A percentile compares a stretch with the other conserved stretches of the same genome.
These are phyloP conservation scores for Sclerotinia subarctica DNA, from an alignment of 2,329 filamentous ascomycete genomes.

Conservation along the genomic window DNA sequence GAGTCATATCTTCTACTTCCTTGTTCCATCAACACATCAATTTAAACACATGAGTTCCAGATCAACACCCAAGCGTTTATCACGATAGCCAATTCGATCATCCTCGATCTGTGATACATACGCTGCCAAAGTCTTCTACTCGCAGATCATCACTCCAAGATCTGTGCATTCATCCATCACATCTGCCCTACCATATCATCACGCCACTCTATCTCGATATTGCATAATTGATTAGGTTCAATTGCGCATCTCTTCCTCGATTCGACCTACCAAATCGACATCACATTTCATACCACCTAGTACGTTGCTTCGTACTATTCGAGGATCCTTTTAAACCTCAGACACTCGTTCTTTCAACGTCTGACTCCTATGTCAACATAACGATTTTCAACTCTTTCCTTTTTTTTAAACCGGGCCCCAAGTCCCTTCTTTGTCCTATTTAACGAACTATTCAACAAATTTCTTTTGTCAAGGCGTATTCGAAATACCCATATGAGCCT, in stretches of 20 bases:
- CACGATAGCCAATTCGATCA: conserved; percentile 38
- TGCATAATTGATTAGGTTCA: conserved; percentile 26
- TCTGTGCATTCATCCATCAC: conserved; percentile 16
- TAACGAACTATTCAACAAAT: conserved; percentile 45
- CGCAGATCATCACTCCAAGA: conserved; percentile 9
- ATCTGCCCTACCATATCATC: not conserved
- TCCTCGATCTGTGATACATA: conserved; percentile 20
- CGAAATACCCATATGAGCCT: conserved; percentile 43
- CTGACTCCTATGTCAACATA: conserved; percentile 40
- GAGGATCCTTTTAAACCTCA: conserved; percentile 32
- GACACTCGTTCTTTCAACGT: conserved; percentile 33
- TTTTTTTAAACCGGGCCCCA: conserved; percentile 38
- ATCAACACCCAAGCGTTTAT: conserved; percentile 42
- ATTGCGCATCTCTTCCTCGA: conserved; percentile 26
- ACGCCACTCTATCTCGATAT: conserved; percentile 12
- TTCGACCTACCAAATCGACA: conserved; percentile 30
- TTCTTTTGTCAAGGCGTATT: conserved; percentile 50
- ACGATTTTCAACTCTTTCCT: conserved; percentile 38
- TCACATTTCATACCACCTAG: conserved; percentile 17
- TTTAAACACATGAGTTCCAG: conserved; percentile 44
- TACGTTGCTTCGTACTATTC: conserved; percentile 16
- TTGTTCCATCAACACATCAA: conserved; percentile 42
- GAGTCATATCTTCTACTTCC: conserved; percentile 50
- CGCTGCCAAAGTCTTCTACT: conserved; percentile 19
- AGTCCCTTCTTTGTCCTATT: conserved; percentile 33